Base-by-base conservation (phyloP, 495 filamentous ascomycete genomes). In the Penicillium roqueforti region DNA sequence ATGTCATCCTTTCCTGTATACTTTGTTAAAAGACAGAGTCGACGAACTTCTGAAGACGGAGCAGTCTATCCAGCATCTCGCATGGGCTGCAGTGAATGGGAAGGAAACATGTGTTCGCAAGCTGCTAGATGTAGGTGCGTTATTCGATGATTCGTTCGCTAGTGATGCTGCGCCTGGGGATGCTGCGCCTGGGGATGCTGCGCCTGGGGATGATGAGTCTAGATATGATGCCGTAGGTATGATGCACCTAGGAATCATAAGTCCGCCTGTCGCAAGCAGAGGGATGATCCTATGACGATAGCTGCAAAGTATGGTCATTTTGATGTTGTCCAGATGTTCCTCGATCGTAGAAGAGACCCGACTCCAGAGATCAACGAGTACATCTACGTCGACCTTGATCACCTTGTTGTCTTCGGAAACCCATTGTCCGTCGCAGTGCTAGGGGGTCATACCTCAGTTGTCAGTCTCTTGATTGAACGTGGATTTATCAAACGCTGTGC, bases 281-380 rank as follows among this genome's bases (percentile, higher is more conserved):
- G 26, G 26, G 37, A 34, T 1, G 42, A 48, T 41, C 53, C 53
- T 14, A 55, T 55, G 25, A 23, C 47, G 11, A 5, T 47, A 11
- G 38, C 53, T 10, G 44, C 53, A 14, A 18, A 36, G n/a, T 23
- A 43, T 20, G 53, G 53, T 40, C 53, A 55, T 38, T 1, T 46
- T 10, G 25, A 49, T 5, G 20, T 55, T 20, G 53, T 55, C 18
- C 34, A 25, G 25, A 28, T 29, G 20, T 55, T 55, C n/a, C 44
- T 48, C 9, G 44, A 55, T 11, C 19, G 16, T 37, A 14, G 48
- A 13, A 16, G 19, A n/a, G 53, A 49, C 25, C 42, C 43, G 8
- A 22, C 10, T 23, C 7, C 18, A 28, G 25, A 22, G 8, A 38
- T 54, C 18, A 10, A 11, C 8, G 23, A 20, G n/a, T n/a, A n/a